Percentiles rank a stretch among this genome's conserved stretches.
Conservation (phyloP, 2,329 filamentous ascomycete species). For the Fusarium sp. region DNA sequence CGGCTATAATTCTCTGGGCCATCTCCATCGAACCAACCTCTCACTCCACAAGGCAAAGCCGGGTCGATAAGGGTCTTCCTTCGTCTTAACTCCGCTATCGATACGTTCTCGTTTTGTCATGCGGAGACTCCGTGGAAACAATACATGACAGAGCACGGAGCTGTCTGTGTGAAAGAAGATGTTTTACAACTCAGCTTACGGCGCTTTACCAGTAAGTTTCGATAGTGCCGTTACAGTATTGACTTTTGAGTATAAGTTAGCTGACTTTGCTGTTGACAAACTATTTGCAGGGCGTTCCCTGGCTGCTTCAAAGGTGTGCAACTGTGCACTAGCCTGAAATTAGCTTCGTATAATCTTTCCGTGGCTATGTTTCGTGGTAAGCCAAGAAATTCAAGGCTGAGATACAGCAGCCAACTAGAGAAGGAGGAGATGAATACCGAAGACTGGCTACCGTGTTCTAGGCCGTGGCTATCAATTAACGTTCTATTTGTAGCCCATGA, state of each 20-base stretch:
- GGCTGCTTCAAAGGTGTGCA: background rate
- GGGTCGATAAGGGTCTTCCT: background rate
- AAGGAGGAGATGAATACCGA: background rate
- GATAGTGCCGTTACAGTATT: background rate
- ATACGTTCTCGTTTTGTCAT: conserved; percentile 3
- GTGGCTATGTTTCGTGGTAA: conserved; percentile 1
- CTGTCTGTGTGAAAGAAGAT: background rate
- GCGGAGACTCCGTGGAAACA: background rate
- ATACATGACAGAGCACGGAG: background rate
- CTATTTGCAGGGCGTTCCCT: conserved; percentile 4
- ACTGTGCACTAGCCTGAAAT: background rate
- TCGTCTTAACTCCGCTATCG: background rate
- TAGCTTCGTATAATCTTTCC: background rate
- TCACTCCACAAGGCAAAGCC: background rate
- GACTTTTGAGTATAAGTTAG: background rate
- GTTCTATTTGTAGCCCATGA: background rate
- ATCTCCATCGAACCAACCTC: background rate
- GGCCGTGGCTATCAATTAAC: background rate
- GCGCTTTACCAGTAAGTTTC: background rate
- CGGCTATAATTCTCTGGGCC: background rate
- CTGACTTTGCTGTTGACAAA: background rate
- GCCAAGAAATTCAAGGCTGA: conserved; percentile 23
- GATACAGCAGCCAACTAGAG: conserved; percentile 9
- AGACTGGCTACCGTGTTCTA: background rate
- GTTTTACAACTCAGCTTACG: background rate